Percentiles rank a stretch among this genome's conserved stretches.
phyloP scores from a whole-genome alignment of 192 early-diverging fungal species.

The Coemansia sp. region DNA sequence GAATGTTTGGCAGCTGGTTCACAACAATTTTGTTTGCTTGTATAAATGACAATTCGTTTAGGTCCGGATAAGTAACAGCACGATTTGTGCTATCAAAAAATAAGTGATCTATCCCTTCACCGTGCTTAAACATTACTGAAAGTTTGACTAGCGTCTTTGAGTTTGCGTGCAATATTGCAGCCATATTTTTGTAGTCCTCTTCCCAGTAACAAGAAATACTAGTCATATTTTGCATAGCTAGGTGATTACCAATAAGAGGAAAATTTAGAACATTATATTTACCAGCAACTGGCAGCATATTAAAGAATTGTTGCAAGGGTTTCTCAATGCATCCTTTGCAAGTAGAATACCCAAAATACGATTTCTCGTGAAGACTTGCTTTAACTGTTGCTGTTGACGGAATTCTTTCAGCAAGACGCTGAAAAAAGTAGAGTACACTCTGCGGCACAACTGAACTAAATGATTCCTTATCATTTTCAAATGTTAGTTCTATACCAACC shows the following conservation, averaged over 20 bases:
- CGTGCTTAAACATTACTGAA: background rate
- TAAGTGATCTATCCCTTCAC: background rate
- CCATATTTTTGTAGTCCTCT: background rate
- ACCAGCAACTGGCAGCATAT: background rate
- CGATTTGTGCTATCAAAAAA: background rate
- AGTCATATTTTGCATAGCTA: background rate
- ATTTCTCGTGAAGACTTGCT: background rate
- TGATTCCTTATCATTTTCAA: background rate
- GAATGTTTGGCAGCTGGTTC: background rate
- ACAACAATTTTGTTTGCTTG: background rate
- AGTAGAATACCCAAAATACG: background rate
- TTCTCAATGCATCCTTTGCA: background rate
- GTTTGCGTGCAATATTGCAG: background rate
- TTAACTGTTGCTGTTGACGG: background rate
- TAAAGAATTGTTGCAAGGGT: background rate
- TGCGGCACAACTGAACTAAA: background rate
- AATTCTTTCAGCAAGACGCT: background rate
- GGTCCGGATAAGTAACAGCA: background rate
- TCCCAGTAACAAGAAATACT: background rate
- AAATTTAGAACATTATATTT: background rate
- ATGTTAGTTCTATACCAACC: background rate
- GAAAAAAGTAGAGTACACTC: background rate
- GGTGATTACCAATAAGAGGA: background rate
- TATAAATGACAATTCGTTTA: background rate
- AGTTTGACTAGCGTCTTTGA: background rate